Conservation (phyloP, 768 basidiomycete species). For the Coprinopsis cinerea region DNA sequence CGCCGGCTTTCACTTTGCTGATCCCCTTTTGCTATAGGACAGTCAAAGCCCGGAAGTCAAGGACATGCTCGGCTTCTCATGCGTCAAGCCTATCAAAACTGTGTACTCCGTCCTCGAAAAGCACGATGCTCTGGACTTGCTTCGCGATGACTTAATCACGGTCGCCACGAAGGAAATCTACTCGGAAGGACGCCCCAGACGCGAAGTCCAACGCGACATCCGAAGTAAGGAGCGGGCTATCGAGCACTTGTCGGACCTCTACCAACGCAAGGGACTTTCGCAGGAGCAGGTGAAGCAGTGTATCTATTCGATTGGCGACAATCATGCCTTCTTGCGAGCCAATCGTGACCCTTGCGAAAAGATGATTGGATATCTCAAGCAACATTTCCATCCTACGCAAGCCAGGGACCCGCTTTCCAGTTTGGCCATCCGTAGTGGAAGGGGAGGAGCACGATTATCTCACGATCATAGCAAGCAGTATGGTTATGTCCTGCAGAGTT, state of each 20-base stretch:
- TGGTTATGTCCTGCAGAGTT: constrained; percentile 78
- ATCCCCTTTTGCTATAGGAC: constrained; percentile 41
- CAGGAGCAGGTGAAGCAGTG: constrained; percentile 72
- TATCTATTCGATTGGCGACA: constrained; percentile 85
- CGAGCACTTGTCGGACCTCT: constrained; percentile 62
- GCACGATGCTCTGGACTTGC: constrained; percentile 55
- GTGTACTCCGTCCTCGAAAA: constrained; percentile 65
- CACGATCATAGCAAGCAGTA: constrained; percentile 85
- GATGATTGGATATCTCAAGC: constrained; percentile 73
- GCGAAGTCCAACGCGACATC: constrained; percentile 82
- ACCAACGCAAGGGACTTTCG: constrained; percentile 49
- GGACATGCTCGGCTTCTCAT: constrained; percentile 74
- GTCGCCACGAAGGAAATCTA: constrained; percentile 81
- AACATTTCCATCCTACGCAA: constrained; percentile 71
- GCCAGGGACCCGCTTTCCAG: constrained; percentile 58
- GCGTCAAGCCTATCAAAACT: constrained; percentile 71
- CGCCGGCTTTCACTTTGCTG: not conserved
- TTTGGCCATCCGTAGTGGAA: constrained; percentile 78
- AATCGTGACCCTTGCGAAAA: constrained; percentile 87
- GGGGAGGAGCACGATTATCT: constrained; percentile 71
- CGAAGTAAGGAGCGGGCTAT: constrained; percentile 81
- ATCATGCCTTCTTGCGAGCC: constrained; percentile 79
- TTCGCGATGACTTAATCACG: constrained; percentile 71
- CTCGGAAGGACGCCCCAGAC: constrained; percentile 61
- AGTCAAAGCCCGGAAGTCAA: constrained; percentile 80